Base-by-base conservation (phyloP, 2,329 filamentous ascomycete species). In the Diaporthe amygdali region DNA sequence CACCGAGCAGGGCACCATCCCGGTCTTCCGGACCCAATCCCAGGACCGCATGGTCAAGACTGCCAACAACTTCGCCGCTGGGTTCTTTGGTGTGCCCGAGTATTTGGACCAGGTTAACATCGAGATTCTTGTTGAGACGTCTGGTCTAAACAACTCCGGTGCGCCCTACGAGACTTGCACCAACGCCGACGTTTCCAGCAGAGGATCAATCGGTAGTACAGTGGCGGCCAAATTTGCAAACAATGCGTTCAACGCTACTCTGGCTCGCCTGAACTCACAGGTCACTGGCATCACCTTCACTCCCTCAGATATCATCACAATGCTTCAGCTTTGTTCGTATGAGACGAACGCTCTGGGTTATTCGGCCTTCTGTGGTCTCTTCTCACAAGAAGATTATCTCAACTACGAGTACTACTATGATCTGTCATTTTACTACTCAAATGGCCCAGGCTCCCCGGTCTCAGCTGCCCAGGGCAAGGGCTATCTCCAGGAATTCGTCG, bases 401-500 rank as follows among this genome's bases (percentile, higher is more conserved):
- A 83, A 83, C 71, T 84, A 80, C 68, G 83, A 84, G 66, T 84
- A 85, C 74, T 83, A 79, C 75, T 83, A 79, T 72, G 83, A 85
- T 69, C 75, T 85, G 37, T 64, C 69, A 0, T 80, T 79, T 74
- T 80, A 80, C 71, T 80, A 80, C 71, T 75, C 76, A 55, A 78
- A 78, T 46, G 79, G 79, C 1, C 78, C 79, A 0, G 79, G 79
- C 12, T 80, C 79, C 7, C 79, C 79, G 3, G 78, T 80, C n/a
- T 64, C 78, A 2, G 79, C 79, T 6, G 78, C 78, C 20, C 79
- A 80, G 49, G 79, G 79, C 44, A 78, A 77, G 37, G 77, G 71
- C 4, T 80, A 80, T 66, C 74, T 80, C 1, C 76, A 80, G n/a
- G 79, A 80, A 55, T 80, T 78, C 25, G 76, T 79, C 47, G 78